Percentiles rank a stretch among this genome's conserved stretches.
Evolutionary conservation across 192 early-diverging fungal genomes (phyloP).

Genomic region (Thamnidium elegans): DNA sequence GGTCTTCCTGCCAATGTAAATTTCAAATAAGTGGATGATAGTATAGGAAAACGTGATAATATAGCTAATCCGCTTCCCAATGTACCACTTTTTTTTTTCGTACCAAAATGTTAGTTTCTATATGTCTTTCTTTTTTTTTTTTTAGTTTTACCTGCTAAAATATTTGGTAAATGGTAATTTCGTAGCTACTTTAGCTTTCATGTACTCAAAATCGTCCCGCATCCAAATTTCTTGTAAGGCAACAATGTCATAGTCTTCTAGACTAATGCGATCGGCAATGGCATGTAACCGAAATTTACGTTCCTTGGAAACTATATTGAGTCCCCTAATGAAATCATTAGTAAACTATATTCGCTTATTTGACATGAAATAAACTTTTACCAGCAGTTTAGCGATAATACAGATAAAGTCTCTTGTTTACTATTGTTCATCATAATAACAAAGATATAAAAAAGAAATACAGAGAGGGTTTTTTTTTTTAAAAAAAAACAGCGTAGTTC

Average conservation of each 20-base stretch:
- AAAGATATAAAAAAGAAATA: too few species aligned
- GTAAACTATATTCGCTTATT: neutral
- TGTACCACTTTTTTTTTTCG: constrained; percentile 27
- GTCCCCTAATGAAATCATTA: constrained; percentile 32
- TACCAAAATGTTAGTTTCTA: too few species aligned
- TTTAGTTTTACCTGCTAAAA: constrained; percentile 34
- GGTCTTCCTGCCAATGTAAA: constrained; percentile 52
- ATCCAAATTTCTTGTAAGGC: constrained; percentile 52
- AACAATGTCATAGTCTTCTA: constrained; percentile 37
- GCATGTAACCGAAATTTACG: constrained; percentile 42
- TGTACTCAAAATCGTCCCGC: constrained; percentile 32
- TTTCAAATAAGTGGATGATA: constrained; percentile 37
- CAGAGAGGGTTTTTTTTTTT: too few species aligned
- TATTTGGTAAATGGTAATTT: constrained; percentile 36
- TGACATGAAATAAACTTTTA: constrained; percentile 12
- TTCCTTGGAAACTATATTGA: constrained; percentile 45
- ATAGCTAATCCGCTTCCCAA: constrained; percentile 43
- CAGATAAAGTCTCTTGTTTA: constrained; percentile 22
- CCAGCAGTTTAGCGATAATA: constrained; percentile 55
- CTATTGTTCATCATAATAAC: too few species aligned
- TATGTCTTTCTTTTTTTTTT: neutral
- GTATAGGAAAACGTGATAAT: constrained; percentile 46
- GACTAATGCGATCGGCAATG: constrained; percentile 44
- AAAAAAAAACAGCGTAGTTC: too few species aligned
- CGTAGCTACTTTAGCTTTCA: constrained; percentile 21